Percentiles rank a stretch among this genome's conserved stretches.
phyloP scores from a whole-genome alignment of 148 eudicot genomes.

The Mesembryanthemum crystallinum region DNA sequence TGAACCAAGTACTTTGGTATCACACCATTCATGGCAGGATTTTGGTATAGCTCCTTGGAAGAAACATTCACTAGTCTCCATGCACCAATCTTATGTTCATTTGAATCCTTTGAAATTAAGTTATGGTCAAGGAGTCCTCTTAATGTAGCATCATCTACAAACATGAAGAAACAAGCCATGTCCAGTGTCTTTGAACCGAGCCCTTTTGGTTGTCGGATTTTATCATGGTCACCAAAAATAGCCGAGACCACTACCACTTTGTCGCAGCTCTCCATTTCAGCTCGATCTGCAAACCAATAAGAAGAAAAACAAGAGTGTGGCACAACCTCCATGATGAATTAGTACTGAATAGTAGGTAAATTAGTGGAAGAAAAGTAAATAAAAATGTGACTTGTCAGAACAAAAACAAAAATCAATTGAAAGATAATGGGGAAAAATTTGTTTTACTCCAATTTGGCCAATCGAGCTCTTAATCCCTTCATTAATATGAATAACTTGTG shows the following conservation, averaged over 20 bases:
- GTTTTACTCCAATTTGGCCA: too few relatives aligned
- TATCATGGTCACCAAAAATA: conserved; percentile 84
- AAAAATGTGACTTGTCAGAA: too few relatives aligned
- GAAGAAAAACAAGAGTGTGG: not conserved
- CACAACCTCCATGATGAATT: too few relatives aligned
- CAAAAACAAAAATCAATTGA: too few relatives aligned
- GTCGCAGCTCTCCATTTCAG: conserved; percentile 54
- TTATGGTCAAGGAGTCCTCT: conserved; percentile 50
- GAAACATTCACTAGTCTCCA: conserved; percentile 75
- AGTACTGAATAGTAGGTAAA: too few relatives aligned
- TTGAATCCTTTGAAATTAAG: conserved; percentile 38
- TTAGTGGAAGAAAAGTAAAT: too few relatives aligned
- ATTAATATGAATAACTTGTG: too few relatives aligned
- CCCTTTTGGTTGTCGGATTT: conserved; percentile 84
- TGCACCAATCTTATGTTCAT: conserved; percentile 50
- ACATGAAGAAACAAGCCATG: conserved; percentile 80
- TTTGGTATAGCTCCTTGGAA: conserved; percentile 40
- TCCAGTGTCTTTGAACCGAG: conserved; percentile 73
- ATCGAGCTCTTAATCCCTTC: too few relatives aligned
- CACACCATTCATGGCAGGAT: conserved; percentile 88
- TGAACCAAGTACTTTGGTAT: conserved; percentile 85
- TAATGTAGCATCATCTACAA: conserved; percentile 69
- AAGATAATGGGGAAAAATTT: too few relatives aligned
- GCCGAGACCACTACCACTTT: conserved; percentile 87
- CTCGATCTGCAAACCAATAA: conserved; percentile 45